Conservation (phyloP, 352 stramenopile genomes). For the Phytophthora cajani region DNA sequence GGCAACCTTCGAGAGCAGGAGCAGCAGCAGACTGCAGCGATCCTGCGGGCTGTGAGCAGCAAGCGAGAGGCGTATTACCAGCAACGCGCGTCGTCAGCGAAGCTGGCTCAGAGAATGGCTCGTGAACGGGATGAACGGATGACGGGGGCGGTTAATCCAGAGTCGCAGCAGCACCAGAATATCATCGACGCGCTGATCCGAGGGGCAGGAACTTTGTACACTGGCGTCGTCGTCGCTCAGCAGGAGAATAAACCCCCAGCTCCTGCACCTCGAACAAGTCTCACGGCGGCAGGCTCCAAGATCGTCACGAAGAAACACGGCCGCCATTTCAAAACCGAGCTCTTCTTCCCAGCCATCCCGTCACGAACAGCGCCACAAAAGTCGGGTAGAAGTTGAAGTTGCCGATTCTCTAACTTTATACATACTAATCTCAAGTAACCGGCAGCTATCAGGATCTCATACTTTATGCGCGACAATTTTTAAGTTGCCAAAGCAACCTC, state of each 20-base stretch:
- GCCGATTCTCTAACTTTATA: background rate
- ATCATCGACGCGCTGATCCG: slow-evolving; percentile 38
- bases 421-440: background rate
- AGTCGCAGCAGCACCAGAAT: slow-evolving; percentile 27
- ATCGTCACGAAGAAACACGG: slow-evolving; percentile 38
- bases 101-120: slow-evolving; percentile 9
- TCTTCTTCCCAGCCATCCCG: slow-evolving; percentile 38
- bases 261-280: slow-evolving; percentile 5
- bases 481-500: background rate
- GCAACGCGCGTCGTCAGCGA: slow-evolving; percentile 11
- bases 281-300: slow-evolving; percentile 12
- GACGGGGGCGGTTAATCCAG: slow-evolving; percentile 12
- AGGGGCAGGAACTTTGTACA: slow-evolving; percentile 40
- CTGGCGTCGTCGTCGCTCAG: slow-evolving; percentile 27
- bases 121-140: slow-evolving; percentile 11
- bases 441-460: background rate
- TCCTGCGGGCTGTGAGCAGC: slow-evolving; percentile 30
- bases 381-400: slow-evolving; percentile 5
- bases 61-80: slow-evolving; percentile 30
- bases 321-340: slow-evolving; percentile 43
- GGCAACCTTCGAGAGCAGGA: slow-evolving; percentile 38
- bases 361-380: slow-evolving; percentile 17
- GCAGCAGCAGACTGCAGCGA: slow-evolving; percentile 34
- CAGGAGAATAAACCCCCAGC: slow-evolving; percentile 12
- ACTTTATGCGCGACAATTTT: background rate